Base-by-base conservation (phyloP, 352 stramenopile genomes). In the Albugo candida region DNA sequence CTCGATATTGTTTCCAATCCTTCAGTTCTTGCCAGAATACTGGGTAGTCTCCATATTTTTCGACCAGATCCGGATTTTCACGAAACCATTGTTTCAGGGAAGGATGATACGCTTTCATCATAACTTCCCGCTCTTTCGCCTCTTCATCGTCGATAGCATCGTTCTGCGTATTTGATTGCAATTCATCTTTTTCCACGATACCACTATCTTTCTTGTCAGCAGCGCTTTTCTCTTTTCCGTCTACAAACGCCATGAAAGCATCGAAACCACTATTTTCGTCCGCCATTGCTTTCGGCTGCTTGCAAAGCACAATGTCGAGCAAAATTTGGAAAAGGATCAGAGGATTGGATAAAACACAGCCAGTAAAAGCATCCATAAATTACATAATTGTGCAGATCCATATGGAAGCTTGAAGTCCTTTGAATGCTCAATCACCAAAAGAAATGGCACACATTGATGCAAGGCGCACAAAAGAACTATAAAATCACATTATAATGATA, bases 21-120 rank as follows among this genome's bases (percentile, higher is more conserved):
- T 95, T 80, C 19, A 97, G 67, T 60, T 97, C 91, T 61, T 95
- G 87, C 89, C 89, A 97, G 53, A 98, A 94, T 14, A 84, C 54
- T 35, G 89, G 92, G 65, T 93, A 97, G 13, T 59, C 58, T n/a
- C 89, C 92, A 55, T 96, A 84, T 40, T 79, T 86, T 4, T 67
- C 52, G 51, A 83, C 45, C 8, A 83, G 60, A 11, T 59, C 40
- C 11, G 75, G 64, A 36, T 75, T 54, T 56, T 86, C 64, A 13
- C 64, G 59, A 53, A 88, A 93, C 81, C 81, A 93, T 51, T 77
- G 73, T 61, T 88, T 91, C 78, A 92, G 88, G 0, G 76, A 71
- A 46, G 75, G 67, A 56, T 91, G 73, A 54, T 88, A 85, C 46
- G 36, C 81, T 62, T 85, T 83, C 75, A 91, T 86, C 75, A 92